These are phyloP conservation scores for Glycyrrhiza uralensis DNA, from an alignment of 306 rosid genomes.

Conservation along the genomic window DNA sequence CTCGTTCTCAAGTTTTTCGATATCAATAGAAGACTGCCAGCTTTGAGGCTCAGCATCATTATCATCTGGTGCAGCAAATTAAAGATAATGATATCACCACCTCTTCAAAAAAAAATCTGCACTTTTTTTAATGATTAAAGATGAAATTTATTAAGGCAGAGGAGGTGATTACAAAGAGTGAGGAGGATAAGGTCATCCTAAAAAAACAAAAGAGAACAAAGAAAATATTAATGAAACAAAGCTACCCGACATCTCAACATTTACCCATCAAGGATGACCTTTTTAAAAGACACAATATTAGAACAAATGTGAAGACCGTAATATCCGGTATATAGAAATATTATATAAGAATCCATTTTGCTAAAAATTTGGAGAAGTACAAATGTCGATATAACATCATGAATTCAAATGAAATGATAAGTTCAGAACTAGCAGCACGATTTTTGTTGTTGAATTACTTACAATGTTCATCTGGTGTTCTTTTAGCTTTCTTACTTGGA, in stretches of 20 bases:
- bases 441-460: slow-evolving; percentile 30
- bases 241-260: background rate
- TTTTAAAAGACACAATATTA: background rate
- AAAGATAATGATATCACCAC: slow-evolving; percentile 13
- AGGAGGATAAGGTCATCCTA: background rate
- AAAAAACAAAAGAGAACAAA: background rate
- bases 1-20: slow-evolving; percentile 78
- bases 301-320: slow-evolving; percentile 16
- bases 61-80: slow-evolving; percentile 38
- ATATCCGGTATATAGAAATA: slow-evolving; percentile 1
- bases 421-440: slow-evolving; percentile 4
- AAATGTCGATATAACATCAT: slow-evolving; percentile 7
- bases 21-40: slow-evolving; percentile 49
- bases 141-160: slow-evolving; percentile 5
- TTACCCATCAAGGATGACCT: background rate
- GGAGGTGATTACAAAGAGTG: background rate
- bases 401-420: slow-evolving; percentile 1
- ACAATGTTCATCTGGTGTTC: slow-evolving; percentile 56
- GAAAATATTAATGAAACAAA: background rate
- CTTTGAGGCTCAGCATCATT: slow-evolving; percentile 49
- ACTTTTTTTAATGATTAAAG: background rate
- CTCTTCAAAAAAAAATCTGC: slow-evolving; percentile 21
- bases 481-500: slow-evolving; percentile 76
- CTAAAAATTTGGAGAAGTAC: background rate
- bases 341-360: background rate